Base-by-base conservation (phyloP, 805 yeast genomes). In the Lipomyces kockii region DNA sequence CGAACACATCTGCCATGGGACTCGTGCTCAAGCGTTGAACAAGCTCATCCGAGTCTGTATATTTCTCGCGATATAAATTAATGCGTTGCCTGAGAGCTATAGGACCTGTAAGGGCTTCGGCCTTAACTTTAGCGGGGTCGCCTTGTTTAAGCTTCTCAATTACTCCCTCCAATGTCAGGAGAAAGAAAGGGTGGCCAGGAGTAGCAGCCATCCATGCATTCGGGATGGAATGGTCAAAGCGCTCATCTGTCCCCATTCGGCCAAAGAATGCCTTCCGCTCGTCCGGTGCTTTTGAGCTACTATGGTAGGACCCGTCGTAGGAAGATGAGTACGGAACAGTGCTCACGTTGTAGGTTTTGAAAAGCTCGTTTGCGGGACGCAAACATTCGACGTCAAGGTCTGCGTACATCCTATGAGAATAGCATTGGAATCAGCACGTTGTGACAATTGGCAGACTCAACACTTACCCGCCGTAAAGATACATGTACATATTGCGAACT, bases 151-250 rank as follows among this genome's bases (percentile, higher is more conserved):
- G 49, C 49, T 8, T 43, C 1, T n/a, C 22, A 8, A n/a, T n/a
- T 7, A 43, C 49, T 8, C 8, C 7, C 25, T 43, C 49, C 9
- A 43, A n/a, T 7, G 49, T 6, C 25, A 52, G 55, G 8, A 52
- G 55, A 12, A 25, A 52, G 55, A 52, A 52, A 3, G 55, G 55
- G 55, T 52, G 55, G 11, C 55, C 27, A 7, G 55, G 55, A 9
- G 55, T 25, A 22, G 55, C 3, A n/a, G 55, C 55, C 55, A 52
- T 52, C 55, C 55, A 52, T 14, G 55, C 55, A 9, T 52, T 52
- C 34, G 55, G 55, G 32, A 52, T 52, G 7, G 55, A 52, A 20
- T 52, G 55, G 8, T 14, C 34, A 8, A 52, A 52, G 9, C 4
- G 2, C 2, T 25, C 34, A 1, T 52, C 55, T n/a, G 29, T 52